Evolutionary conservation across 768 basidiomycete species (phyloP), one percentile per base, ranked within the genome.

Genomic region (Leccinum boreale): DNA sequence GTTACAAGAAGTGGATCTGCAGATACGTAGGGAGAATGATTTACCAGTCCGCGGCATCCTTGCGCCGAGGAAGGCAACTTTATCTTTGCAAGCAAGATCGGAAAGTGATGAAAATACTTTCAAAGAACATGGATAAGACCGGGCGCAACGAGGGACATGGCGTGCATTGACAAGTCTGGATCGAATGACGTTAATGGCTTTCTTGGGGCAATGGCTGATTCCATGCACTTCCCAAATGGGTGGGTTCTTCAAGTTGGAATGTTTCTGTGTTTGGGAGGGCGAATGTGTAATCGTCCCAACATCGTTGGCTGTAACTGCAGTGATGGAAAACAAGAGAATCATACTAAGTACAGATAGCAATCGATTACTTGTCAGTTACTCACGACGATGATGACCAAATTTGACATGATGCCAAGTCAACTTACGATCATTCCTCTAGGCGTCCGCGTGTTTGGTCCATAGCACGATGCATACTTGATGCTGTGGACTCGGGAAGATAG

Each of bases 381-480:
- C 56, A 62, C 62, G 24, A 39, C 11, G 29, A 15, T 15, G 12
- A 55, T 24, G 10, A 12, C 50, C 54, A 17, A 35, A 55, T 11
- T 39, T 35, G 48, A 52, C 24, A 47, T 10, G 14, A 47, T 12
- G 17, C 19, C 29, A 31, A 17, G 24, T 45, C 28, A 17, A 50
- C 53, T 50, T 52, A 59, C 23, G 61, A 51, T 42, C 52, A 60
- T 53, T 51, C 26, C 59, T 53, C 55, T 24, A 76, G 51, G 44
- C 80, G 72, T 15, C 65, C 55, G 35, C 64, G 67, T 50, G 75
- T 77, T 68, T 92, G 89, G 58, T 85, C 83, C 12, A 90, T 68
- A 5, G 89, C 90, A 35, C 87, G 81, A 61, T 81, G 76, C 46
- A 91, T 68, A 64, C 86, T 82, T 33, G 75, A 71, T 26, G 73